These are phyloP conservation scores for Gentiana straminea DNA, from an alignment of 257 asterid species.

Conservation along the genomic window DNA sequence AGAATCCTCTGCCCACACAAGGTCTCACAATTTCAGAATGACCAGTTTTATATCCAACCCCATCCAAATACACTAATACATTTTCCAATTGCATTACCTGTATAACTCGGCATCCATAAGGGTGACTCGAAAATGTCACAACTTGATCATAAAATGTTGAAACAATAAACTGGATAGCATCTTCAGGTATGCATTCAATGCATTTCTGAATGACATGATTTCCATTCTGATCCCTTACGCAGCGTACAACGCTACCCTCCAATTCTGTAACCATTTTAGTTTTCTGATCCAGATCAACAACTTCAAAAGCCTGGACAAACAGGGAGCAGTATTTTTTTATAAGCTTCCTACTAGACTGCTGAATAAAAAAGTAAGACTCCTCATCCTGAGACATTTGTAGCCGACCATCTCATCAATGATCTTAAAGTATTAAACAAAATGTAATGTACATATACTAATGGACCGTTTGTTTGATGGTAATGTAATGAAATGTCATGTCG, in stretches of 20 bases:
- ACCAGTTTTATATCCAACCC: slow-evolving; percentile 4
- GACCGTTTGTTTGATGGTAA: too few relatives aligned
- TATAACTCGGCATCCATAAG: slow-evolving; percentile 86
- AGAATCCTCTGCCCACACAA: slow-evolving; percentile 53
- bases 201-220: slow-evolving; percentile 85
- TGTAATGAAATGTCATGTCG: too few relatives aligned
- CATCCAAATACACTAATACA: neutral
- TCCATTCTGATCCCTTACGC: slow-evolving; percentile 90
- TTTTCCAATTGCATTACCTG: slow-evolving; percentile 30
- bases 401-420: too few relatives aligned
- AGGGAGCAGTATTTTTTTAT: too few relatives aligned
- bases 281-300: slow-evolving; percentile 62
- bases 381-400: too few relatives aligned
- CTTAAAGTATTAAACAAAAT: too few relatives aligned
- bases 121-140: slow-evolving; percentile 64
- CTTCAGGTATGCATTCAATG: slow-evolving; percentile 75
- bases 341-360: too few relatives aligned
- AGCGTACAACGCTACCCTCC: slow-evolving; percentile 69
- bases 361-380: too few relatives aligned
- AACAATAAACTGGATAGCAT: slow-evolving; percentile 49
- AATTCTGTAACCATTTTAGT: slow-evolving; percentile 65
- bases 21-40: slow-evolving; percentile 15
- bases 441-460: too few relatives aligned
- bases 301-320: slow-evolving; percentile 58
- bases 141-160: slow-evolving; percentile 55